Base-by-base conservation (phyloP, 169 alveolate genomes). In the Cyclospora cayetanensis region DNA sequence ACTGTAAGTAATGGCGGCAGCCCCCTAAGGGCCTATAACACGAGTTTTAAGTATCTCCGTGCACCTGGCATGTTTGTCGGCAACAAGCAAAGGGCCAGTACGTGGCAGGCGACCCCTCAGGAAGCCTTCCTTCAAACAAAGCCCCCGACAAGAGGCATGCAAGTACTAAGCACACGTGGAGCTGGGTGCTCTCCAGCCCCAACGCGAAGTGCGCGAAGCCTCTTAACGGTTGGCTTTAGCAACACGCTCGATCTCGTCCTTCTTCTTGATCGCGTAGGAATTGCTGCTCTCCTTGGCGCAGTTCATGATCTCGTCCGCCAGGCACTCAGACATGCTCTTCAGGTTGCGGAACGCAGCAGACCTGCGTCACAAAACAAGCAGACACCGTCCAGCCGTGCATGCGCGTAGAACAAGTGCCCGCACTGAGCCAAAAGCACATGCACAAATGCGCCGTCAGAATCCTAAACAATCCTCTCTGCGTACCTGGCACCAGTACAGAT, bases 191-290 rank as follows among this genome's bases (percentile, higher is more conserved):
- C 0, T 55, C 7, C 4, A 74, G 86, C 5, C 22, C 37, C 18
- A 37, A 25, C 39, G 31, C n/a, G 35, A 80, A 29, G 63, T 18
- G 15, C 18, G 29, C 2, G 39, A 22, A 11, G 46, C 80, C 42
- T 70, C 93, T 98, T 95, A 99, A 91, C 99, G 99, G 97, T 98
- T 99, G 52, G 99, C 99, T 96, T 99, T 99, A 93, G 99, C 99
- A 41, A 98, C 99, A 93, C 99, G 99, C 96, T 99, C 99, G 93
- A 98, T 98, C 95, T 99, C 99, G 93, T 99, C 99, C 97, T 99
- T 99, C 99, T 99, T 99, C 97, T 98, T 99, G 94, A 99, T 97
- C 90, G 99, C 99, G 93, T 97, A 98, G 94, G 99, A 97, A 96
- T 98, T 98, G 92, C 99, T 97, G 87, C 98, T 97, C 92, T 98